Evolutionary conservation across 371 early-diverging fungal species (phyloP).

Genomic region (Synchytrium microbalum): DNA sequence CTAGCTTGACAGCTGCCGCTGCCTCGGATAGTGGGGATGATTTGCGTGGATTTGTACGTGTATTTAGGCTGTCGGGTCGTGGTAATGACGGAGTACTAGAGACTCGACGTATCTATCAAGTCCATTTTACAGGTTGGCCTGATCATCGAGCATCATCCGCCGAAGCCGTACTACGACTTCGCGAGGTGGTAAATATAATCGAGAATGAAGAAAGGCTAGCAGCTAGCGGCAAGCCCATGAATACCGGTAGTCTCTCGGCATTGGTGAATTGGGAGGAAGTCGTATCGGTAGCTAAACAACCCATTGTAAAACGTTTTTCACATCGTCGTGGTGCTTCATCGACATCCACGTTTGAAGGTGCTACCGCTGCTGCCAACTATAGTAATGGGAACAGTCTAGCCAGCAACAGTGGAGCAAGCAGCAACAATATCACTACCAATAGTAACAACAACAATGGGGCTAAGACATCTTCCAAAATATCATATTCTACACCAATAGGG

Average conservation of each 20-base stretch:
- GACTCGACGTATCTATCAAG: slow-evolving; percentile 51
- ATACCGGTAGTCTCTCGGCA: not conserved
- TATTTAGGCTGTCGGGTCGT: not conserved
- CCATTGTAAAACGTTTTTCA: not conserved
- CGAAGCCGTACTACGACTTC: not conserved
- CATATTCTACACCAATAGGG: slow-evolving; percentile 25
- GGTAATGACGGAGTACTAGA: slow-evolving; percentile 11
- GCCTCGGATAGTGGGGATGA: slow-evolving; percentile 11
- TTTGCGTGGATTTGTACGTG: slow-evolving; percentile 1
- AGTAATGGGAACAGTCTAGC: not conserved
- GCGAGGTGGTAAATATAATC: slow-evolving; percentile 4
- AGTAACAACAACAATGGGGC: not conserved
- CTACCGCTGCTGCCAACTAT: not conserved
- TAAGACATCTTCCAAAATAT: not conserved
- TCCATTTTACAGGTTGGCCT: slow-evolving; percentile 87
- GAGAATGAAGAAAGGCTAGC: slow-evolving; percentile 7
- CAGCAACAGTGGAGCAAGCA: not conserved
- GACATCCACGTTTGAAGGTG: not conserved
- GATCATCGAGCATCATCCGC: slow-evolving; percentile 50
- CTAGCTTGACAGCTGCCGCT: no score
- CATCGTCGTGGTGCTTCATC: not conserved
- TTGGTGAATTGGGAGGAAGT: not conserved
- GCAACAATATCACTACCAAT: not conserved
- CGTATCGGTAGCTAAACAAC: not conserved
- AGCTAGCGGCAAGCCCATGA: slow-evolving; percentile 11